Percentiles rank a stretch among this genome's conserved stretches.
These are phyloP conservation scores for Amanita pallidorosea DNA, from an alignment of 768 basidiomycete species.

Conservation along the genomic window DNA sequence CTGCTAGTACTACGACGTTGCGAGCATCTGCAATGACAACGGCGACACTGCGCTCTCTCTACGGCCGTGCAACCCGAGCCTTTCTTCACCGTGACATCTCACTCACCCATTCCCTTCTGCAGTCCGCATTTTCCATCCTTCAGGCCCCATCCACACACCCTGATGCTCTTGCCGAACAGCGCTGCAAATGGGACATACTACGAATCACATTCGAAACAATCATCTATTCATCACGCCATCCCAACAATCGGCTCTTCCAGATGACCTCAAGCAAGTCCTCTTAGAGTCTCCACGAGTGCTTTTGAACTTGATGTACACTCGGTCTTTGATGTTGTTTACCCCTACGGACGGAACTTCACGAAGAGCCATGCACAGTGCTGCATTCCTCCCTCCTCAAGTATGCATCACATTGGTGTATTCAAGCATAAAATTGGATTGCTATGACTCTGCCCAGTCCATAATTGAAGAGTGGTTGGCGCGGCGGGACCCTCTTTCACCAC, in stretches of 20 bases:
- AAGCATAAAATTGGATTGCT: constrained; percentile 54
- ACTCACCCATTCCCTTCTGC: constrained; percentile 55
- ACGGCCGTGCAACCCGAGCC: constrained; percentile 67
- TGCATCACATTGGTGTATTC: constrained; percentile 62
- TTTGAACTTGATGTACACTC: constrained; percentile 43
- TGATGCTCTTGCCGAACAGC: constrained; percentile 38
- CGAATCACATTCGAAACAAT: constrained; percentile 76
- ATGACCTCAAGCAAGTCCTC: constrained; percentile 39
- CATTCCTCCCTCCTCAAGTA: constrained; percentile 59
- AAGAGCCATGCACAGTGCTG: constrained; percentile 30
- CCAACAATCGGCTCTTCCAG: constrained; percentile 34
- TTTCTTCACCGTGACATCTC: constrained; percentile 66
- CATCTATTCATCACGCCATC: constrained; percentile 47
- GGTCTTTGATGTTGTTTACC: constrained; percentile 61
- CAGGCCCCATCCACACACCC: constrained; percentile 22
- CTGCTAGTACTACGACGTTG: neutral
- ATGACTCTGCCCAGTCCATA: constrained; percentile 50
- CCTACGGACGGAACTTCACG: constrained; percentile 27
- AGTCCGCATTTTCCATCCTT: constrained; percentile 59
- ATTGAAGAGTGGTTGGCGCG: constrained; percentile 74
- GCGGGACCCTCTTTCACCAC: constrained; percentile 27
- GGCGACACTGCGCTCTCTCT: constrained; percentile 57
- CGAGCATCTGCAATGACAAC: constrained; percentile 17
- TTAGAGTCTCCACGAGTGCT: constrained; percentile 50
- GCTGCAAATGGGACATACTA: constrained; percentile 82